phyloP scores from a whole-genome alignment of 441 rosid species.

The Viola pubescens region DNA sequence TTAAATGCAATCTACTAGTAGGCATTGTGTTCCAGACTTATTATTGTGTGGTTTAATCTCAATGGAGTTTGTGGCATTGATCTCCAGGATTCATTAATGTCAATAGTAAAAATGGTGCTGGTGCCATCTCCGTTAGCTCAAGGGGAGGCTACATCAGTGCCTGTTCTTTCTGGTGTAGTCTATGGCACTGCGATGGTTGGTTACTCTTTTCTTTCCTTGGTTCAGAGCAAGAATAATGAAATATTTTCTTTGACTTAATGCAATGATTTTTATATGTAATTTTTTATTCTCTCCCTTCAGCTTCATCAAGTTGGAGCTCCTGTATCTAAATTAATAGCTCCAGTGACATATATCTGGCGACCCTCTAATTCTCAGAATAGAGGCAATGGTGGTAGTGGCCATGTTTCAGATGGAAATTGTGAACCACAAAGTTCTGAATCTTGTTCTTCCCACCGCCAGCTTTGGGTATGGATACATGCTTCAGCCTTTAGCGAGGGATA shows the following conservation, averaged over 20 bases:
- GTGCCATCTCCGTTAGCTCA: constrained; percentile 43
- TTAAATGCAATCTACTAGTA: no score
- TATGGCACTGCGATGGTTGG: constrained; percentile 69
- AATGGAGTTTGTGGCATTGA: neutral
- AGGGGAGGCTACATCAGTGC: constrained; percentile 26
- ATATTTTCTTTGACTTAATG: neutral
- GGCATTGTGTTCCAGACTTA: neutral
- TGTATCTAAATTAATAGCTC: constrained; percentile 49
- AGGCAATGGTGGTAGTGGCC: constrained; percentile 20
- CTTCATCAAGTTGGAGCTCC: constrained; percentile 58
- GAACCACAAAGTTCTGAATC: constrained; percentile 16
- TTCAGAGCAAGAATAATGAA: neutral
- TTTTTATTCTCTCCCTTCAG: constrained; percentile 31
- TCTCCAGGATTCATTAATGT: constrained; percentile 52
- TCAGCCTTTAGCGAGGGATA: constrained; percentile 69
- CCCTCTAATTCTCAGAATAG: constrained; percentile 28
- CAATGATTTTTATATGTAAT: neutral
- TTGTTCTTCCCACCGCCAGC: constrained; percentile 30
- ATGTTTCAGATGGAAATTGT: constrained; percentile 16
- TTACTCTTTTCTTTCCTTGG: neutral
- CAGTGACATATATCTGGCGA: constrained; percentile 76
- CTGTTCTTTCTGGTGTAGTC: constrained; percentile 45
- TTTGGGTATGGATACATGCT: constrained; percentile 88
- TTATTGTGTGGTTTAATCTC: no score
- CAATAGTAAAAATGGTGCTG: constrained; percentile 43